Base-by-base conservation (phyloP, 1,284 basidiomycete species). In the Pseudozyma sp. region DNA sequence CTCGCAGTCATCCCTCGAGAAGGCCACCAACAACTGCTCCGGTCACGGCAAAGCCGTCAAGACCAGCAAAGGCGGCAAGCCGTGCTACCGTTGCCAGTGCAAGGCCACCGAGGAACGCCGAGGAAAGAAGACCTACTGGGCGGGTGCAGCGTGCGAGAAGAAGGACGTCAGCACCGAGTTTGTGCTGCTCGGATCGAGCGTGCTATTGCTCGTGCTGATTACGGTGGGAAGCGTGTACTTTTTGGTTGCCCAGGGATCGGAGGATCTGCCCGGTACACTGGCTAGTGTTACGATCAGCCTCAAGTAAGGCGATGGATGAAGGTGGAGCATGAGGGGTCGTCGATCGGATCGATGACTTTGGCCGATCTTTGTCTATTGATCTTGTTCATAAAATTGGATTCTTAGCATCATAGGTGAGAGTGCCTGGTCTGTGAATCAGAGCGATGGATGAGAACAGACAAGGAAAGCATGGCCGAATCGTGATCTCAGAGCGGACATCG, bases 101-200 rank as follows among this genome's bases (percentile, higher is more conserved):
- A 47, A 58, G 34, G n/a, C 64, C 0, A 78, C 69, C 7, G 68
- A 73, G 48, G 55, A 56, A 42, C 61, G 62, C 29, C 57, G 62
- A 48, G 72, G 73, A 17, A 65, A 69, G 24, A 73, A 65, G 44
- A 60, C 54, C 2, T 59, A 75, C 56, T 83, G 78, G 78, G 71
- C 79, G 0, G 81, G 81, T 17, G 65, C 70, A 2, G 81, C 81
- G 17, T 83, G 81, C 55, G 77, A 83, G 71, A 83, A 81, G 64
- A 68, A 77, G 63, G 81, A 83, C 52, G 55, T 76, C 5, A 69
- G 68, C 39, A 62, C 74, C 24, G 71, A 77, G 39, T 79, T 78
- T 57, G 63, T 80, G 14, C 68, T 83, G 30, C 39, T 83, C 19
- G 65, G 57, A 5, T 66, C 74, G 31, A 81, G 74, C 16, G 67